phyloP scores from a whole-genome alignment of 1,284 basidiomycete species.

The Wolfiporia cocos region DNA sequence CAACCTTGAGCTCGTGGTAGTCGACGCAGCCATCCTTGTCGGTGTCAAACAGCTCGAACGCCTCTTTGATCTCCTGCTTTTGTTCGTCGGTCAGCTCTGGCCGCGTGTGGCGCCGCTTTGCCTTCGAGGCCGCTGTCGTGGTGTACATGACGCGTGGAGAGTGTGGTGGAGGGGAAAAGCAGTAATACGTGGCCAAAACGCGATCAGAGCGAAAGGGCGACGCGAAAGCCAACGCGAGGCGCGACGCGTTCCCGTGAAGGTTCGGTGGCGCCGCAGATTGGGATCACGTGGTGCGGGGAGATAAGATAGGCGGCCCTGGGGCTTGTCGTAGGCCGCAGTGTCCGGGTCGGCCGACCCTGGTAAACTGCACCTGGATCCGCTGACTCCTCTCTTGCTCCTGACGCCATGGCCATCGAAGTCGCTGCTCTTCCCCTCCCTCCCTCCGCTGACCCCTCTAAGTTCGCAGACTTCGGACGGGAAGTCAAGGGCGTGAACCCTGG shows the following conservation, averaged over 20 bases:
- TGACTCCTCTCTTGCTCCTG: too few species aligned
- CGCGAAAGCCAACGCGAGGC: conserved; percentile 1
- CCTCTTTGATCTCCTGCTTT: conserved; percentile 96
- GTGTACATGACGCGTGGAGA: conserved; percentile 48
- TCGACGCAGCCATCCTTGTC: conserved; percentile 97
- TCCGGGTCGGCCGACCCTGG: background rate
- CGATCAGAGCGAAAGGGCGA: background rate
- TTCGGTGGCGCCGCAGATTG: too few species aligned
- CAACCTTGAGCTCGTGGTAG: conserved; percentile 98
- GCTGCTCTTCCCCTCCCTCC: conserved; percentile 39
- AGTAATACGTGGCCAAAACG: conserved; percentile 5
- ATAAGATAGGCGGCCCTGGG: background rate
- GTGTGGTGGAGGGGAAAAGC: background rate
- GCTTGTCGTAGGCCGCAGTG: background rate
- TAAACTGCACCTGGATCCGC: background rate
- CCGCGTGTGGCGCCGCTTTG: conserved; percentile 65
- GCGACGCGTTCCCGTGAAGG: background rate
- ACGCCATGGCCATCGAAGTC: conserved; percentile 35
- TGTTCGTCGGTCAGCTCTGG: conserved; percentile 92
- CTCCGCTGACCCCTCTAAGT: conserved; percentile 40
- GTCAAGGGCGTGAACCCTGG: conserved; percentile 47
- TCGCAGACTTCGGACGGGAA: conserved; percentile 44
- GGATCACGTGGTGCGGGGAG: background rate
- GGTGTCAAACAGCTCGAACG: conserved; percentile 98
- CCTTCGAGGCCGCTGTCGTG: conserved; percentile 65